Evolutionary conservation across 345 rosid species (phyloP).

Genomic region (Rhizophora apiculata): DNA sequence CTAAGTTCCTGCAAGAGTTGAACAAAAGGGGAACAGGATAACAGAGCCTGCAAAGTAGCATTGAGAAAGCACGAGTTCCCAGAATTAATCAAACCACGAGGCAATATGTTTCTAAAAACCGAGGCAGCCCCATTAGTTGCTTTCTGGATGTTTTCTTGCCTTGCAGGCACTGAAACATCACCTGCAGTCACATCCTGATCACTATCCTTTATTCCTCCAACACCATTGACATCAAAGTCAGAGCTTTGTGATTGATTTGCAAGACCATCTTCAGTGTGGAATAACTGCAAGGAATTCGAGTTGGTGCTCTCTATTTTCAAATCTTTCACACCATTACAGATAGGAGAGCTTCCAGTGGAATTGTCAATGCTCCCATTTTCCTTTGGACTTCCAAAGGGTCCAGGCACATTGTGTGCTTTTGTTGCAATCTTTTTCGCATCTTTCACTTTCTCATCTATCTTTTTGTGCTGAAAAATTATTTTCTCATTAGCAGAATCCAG

Average conservation of each 20-base stretch:
- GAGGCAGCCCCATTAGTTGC: constrained; percentile 35
- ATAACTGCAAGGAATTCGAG: constrained; percentile 27
- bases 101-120: constrained; percentile 41
- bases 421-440: constrained; percentile 21
- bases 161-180: constrained; percentile 23
- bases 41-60: constrained; percentile 83
- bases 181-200: constrained; percentile 23
- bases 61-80: constrained; percentile 93
- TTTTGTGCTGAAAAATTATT: constrained; percentile 32
- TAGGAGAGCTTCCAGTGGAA: constrained; percentile 21
- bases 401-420: constrained; percentile 19
- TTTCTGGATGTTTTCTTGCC: constrained; percentile 30
- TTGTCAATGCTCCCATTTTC: constrained; percentile 46
- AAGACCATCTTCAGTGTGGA: constrained; percentile 41
- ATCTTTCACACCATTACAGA: constrained; percentile 46
- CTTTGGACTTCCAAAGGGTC: constrained; percentile 20
- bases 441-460: constrained; percentile 29
- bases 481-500: constrained; percentile 32
- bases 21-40: constrained; percentile 84
- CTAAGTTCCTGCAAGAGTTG: constrained; percentile 69
- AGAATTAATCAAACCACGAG: constrained; percentile 78
- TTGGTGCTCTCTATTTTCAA: constrained; percentile 28
- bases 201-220: constrained; percentile 22
- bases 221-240: constrained; percentile 49
- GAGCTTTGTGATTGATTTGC: constrained; percentile 36